Conservation (phyloP, 1,284 basidiomycete species). For the Boletus subluridellus region DNA sequence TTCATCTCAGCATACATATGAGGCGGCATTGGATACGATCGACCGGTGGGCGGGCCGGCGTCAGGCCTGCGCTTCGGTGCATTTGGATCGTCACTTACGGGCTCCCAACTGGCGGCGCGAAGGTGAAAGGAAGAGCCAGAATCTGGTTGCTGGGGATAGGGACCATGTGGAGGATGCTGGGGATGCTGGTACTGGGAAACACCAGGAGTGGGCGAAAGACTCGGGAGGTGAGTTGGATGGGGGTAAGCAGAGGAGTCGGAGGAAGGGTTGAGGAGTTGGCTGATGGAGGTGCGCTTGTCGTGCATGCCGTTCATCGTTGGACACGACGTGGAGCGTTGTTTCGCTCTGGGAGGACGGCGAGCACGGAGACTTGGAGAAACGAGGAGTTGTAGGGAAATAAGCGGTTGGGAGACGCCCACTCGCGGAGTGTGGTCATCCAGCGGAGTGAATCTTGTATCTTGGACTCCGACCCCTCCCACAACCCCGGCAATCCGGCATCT, state of each 20-base stretch:
- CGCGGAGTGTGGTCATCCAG: conserved; percentile 30
- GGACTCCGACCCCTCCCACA: conserved; percentile 28
- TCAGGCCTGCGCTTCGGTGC: conserved; percentile 35
- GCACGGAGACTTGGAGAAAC: conserved; percentile 17
- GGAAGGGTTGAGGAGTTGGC: conserved; percentile 49
- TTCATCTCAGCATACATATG: conserved; percentile 37
- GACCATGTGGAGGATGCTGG: conserved; percentile 25
- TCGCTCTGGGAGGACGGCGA: conserved; percentile 8
- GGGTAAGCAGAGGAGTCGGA: conserved; percentile 34
- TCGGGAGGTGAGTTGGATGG: conserved; percentile 31
- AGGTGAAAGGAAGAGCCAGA: conserved; percentile 39
- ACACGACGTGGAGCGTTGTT: conserved; percentile 14
- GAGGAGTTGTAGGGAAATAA: conserved; percentile 29
- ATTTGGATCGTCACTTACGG: conserved; percentile 35
- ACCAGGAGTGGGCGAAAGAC: conserved; percentile 23
- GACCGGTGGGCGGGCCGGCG: conserved; percentile 29
- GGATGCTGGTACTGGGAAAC: conserved; percentile 34
- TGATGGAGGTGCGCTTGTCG: conserved; percentile 53
- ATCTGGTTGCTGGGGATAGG: conserved; percentile 32
- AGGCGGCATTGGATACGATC: conserved; percentile 35
- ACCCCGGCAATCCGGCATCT: conserved; percentile 27
- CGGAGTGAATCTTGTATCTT: conserved; percentile 26
- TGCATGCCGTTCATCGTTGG: conserved; percentile 45
- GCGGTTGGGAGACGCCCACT: conserved; percentile 30
- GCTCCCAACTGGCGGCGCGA: conserved; percentile 45